phyloP scores from a whole-genome alignment of 2,329 filamentous ascomycete genomes.

The Colletotrichum destructivum region DNA sequence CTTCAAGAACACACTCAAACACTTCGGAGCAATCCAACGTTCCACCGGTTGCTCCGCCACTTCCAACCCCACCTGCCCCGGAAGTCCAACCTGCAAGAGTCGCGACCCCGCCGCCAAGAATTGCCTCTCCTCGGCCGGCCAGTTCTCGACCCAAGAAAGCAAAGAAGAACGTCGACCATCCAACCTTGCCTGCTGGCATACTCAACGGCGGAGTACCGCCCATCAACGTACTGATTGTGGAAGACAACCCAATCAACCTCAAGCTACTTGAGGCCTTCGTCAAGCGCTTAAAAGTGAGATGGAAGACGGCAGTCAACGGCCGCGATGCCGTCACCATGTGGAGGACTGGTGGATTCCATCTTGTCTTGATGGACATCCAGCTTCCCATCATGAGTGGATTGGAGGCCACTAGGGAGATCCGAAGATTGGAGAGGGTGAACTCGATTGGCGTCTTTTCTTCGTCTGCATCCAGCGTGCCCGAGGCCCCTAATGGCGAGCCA shows the following conservation, averaged over 20 bases:
- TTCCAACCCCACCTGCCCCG: slow-evolving; percentile 69
- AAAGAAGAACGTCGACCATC: slow-evolving; percentile 65
- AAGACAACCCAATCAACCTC: slow-evolving; percentile 98
- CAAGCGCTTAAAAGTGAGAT: slow-evolving; percentile 94
- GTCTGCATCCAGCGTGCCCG: slow-evolving; percentile 63
- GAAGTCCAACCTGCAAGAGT: slow-evolving; percentile 61
- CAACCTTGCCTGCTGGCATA: slow-evolving; percentile 72
- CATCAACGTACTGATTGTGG: slow-evolving; percentile 97
- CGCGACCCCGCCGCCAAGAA: slow-evolving; percentile 66
- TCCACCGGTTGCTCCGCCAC: slow-evolving; percentile 64
- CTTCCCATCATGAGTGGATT: slow-evolving; percentile 96
- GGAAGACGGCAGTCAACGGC: slow-evolving; percentile 98
- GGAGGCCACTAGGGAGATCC: slow-evolving; percentile 94
- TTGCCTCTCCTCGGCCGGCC: slow-evolving; percentile 65
- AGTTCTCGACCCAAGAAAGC: slow-evolving; percentile 64
- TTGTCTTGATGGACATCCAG: slow-evolving; percentile 99
- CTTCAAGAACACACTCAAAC: slow-evolving; percentile 72
- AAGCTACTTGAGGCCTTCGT: slow-evolving; percentile 95
- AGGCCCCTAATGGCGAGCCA: slow-evolving; percentile 61
- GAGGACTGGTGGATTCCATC: slow-evolving; percentile 91
- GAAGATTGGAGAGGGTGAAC: slow-evolving; percentile 89
- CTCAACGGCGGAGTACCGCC: slow-evolving; percentile 90
- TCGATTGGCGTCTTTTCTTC: slow-evolving; percentile 91
- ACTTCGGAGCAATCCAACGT: slow-evolving; percentile 67
- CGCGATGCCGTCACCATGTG: slow-evolving; percentile 94